Percentiles rank a stretch among this genome's conserved stretches.
Conservation (phyloP, 176 grass and related monocot species). For the Cocos nucifera region DNA sequence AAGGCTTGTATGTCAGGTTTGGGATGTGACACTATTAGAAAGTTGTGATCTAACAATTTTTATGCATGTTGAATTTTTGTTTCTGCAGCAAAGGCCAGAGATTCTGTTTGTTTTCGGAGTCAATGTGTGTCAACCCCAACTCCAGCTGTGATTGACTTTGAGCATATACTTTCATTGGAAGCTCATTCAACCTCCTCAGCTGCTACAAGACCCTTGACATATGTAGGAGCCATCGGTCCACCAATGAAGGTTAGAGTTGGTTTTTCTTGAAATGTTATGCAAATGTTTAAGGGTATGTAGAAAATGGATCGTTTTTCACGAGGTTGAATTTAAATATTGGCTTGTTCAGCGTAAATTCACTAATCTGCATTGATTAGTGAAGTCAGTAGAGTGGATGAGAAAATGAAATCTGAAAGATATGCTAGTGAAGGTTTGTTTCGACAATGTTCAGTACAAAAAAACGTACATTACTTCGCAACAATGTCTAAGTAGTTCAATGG, state of each 20-base stretch:
- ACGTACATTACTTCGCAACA: too few relatives aligned
- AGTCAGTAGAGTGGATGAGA: too few relatives aligned
- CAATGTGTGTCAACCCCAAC: not conserved
- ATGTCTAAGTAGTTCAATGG: too few relatives aligned
- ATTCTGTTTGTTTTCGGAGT: slow-evolving; percentile 10
- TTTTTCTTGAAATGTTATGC: not conserved
- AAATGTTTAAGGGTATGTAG: not conserved
- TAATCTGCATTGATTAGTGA: too few relatives aligned
- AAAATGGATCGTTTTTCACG: too few relatives aligned
- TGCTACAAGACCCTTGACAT: slow-evolving; percentile 12
- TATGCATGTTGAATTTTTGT: not conserved
- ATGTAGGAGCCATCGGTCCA: slow-evolving; percentile 1
- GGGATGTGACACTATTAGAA: too few relatives aligned
- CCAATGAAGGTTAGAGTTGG: slow-evolving; percentile 13
- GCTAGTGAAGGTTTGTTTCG: not conserved
- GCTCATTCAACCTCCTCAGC: not conserved
- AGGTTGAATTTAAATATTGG: too few relatives aligned
- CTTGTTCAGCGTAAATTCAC: too few relatives aligned
- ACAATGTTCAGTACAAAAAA: too few relatives aligned
- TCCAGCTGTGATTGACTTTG: slow-evolving; percentile 9
- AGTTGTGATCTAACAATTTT: too few relatives aligned
- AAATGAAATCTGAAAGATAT: not conserved
- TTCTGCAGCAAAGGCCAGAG: slow-evolving; percentile 9
- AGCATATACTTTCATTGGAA: not conserved
- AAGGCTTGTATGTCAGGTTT: too few relatives aligned